These are phyloP conservation scores for Colletotrichum sp. DNA, from an alignment of 2,329 filamentous ascomycete genomes.

Conservation along the genomic window DNA sequence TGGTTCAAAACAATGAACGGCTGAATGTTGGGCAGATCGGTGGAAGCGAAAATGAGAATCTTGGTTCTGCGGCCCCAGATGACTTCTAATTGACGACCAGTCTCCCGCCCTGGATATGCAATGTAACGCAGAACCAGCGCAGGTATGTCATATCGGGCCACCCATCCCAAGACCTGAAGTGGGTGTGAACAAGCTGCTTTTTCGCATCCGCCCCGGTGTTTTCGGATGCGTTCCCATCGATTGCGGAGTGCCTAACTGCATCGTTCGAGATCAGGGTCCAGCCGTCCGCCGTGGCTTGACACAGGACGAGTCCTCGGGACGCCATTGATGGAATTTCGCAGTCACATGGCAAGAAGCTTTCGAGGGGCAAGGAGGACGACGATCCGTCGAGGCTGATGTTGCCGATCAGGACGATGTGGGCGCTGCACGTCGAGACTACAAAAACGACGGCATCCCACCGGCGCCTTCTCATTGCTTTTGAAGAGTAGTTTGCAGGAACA, in stretches of 20 bases:
- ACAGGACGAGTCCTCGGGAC: background rate
- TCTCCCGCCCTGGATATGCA: background rate
- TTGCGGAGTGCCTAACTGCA: background rate
- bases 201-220: background rate
- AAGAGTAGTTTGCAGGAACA: background rate
- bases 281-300: background rate
- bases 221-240: background rate
- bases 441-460: slow-evolving; percentile 1
- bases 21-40: background rate
- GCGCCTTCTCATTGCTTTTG: background rate
- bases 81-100: background rate
- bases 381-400: background rate
- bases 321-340: slow-evolving; percentile 14
- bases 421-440: background rate
- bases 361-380: slow-evolving; percentile 6
- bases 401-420: background rate
- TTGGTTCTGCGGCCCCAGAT: background rate
- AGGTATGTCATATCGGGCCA: background rate
- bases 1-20: background rate
- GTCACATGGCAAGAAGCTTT: background rate
- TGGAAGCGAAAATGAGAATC: background rate
- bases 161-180: background rate
- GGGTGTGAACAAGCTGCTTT: background rate
- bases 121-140: background rate
- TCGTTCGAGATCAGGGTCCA: slow-evolving; percentile 2